A percentile compares a stretch with the other conserved stretches of the same genome.
Evolutionary conservation across 352 stramenopile genomes (phyloP).

Genomic region (Phytophthora hybrid): DNA sequence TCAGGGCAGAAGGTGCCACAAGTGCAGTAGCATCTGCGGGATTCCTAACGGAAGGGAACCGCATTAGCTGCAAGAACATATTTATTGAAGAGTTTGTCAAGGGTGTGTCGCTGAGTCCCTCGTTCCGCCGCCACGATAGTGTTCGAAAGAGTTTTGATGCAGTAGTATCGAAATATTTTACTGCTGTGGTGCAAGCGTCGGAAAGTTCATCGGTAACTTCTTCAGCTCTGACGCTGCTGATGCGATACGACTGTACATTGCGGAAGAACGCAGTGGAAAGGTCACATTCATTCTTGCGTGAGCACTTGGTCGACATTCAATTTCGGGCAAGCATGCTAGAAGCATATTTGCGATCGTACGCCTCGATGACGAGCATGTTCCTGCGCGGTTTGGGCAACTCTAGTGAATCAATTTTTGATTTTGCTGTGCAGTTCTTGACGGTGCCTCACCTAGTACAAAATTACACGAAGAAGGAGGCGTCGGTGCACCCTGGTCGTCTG

Average conservation of each 20-base stretch:
- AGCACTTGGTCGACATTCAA: slow-evolving; percentile 75
- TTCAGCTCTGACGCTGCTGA: slow-evolving; percentile 61
- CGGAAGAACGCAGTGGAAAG: slow-evolving; percentile 63
- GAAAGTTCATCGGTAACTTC: slow-evolving; percentile 12
- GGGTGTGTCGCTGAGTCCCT: slow-evolving; percentile 59
- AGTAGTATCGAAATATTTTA: slow-evolving; percentile 60
- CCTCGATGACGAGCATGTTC: slow-evolving; percentile 79
- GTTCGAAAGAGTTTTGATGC: slow-evolving; percentile 70
- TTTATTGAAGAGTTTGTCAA: slow-evolving; percentile 85
- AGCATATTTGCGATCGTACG: slow-evolving; percentile 74
- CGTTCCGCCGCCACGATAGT: slow-evolving; percentile 62
- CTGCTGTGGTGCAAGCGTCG: slow-evolving; percentile 10
- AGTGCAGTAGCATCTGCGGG: slow-evolving; percentile 19
- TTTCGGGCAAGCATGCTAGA: slow-evolving; percentile 85
- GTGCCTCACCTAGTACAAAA: slow-evolving; percentile 83
- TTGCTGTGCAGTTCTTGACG: slow-evolving; percentile 88
- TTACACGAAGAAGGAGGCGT: slow-evolving; percentile 71
- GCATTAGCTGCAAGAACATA: slow-evolving; percentile 63
- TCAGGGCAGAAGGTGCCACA: slow-evolving; percentile 31
- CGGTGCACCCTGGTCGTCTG: slow-evolving; percentile 53
- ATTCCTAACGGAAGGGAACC: slow-evolving; percentile 44
- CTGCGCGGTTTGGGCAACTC: slow-evolving; percentile 83
- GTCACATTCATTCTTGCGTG: slow-evolving; percentile 74
- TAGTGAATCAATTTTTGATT: slow-evolving; percentile 90
- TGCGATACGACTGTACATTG: slow-evolving; percentile 77